Evolutionary conservation across 768 basidiomycete species (phyloP).

Genomic region (Russula abietina): DNA sequence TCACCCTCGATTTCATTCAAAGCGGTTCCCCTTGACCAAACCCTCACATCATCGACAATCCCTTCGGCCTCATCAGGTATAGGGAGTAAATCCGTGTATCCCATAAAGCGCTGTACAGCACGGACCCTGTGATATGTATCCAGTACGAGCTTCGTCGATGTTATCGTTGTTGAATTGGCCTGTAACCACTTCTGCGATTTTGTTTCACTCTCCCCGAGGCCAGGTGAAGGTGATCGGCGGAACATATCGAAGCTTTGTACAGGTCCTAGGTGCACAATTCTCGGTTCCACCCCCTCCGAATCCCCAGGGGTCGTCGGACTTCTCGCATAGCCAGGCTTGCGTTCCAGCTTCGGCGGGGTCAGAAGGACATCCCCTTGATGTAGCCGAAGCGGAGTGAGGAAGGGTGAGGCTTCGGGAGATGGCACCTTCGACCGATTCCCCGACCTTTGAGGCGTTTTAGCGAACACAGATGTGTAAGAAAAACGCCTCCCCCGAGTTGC

Average conservation of each 20-base stretch:
- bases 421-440: conserved; percentile 30
- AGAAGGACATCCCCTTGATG: conserved; percentile 19
- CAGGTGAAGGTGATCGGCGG: conserved; percentile 13
- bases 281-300: conserved; percentile 36
- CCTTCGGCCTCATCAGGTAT: conserved; percentile 34
- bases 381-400: conserved; percentile 31
- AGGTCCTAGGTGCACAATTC: conserved; percentile 59
- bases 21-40: conserved; percentile 29
- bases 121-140: conserved; percentile 58
- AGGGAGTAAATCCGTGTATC: conserved; percentile 54
- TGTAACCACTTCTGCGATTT: conserved; percentile 12
- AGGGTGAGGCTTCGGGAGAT: conserved; percentile 43
- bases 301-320: conserved; percentile 33
- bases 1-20: conserved; percentile 25
- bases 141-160: conserved; percentile 45
- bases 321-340: conserved; percentile 41
- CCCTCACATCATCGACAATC: conserved; percentile 28
- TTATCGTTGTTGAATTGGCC: conserved; percentile 32
- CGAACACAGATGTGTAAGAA: conserved; percentile 44
- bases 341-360: conserved; percentile 24
- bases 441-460: conserved; percentile 50
- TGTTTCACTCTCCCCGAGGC: conserved; percentile 7
- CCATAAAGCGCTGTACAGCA: conserved; percentile 55
- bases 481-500: conserved; percentile 35
- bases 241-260: conserved; percentile 33